Evolutionary conservation across 768 basidiomycete species (phyloP).

Genomic region (Pleurotus citrinopileatus): DNA sequence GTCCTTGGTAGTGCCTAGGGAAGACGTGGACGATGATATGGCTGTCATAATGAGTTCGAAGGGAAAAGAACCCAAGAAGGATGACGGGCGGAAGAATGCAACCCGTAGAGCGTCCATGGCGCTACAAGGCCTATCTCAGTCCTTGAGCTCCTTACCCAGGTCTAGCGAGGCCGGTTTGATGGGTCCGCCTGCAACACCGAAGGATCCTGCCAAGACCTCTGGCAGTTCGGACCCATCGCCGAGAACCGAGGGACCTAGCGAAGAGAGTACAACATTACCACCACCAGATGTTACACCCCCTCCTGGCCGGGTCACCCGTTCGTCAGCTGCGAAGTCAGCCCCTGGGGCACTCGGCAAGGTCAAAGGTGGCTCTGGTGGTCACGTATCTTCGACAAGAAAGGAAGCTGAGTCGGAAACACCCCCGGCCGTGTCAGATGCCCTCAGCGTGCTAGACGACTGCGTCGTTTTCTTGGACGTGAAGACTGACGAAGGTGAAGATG

Average conservation of each 20-base stretch:
- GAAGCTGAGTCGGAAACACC: conserved; percentile 15
- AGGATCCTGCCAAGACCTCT: conserved; percentile 35
- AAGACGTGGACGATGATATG: conserved; percentile 12
- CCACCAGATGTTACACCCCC: neutral
- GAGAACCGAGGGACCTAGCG: neutral
- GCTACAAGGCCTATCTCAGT: conserved; percentile 60
- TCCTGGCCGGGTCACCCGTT: conserved; percentile 30
- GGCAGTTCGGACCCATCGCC: conserved; percentile 34
- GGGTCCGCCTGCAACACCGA: conserved; percentile 50
- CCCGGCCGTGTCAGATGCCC: conserved; percentile 26
- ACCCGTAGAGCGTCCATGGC: conserved; percentile 58
- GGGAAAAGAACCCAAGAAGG: conserved; percentile 25
- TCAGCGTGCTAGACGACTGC: conserved; percentile 69
- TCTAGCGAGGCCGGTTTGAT: conserved; percentile 33
- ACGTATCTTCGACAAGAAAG: conserved; percentile 18
- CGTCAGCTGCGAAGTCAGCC: conserved; percentile 18
- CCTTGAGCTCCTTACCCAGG: conserved; percentile 48
- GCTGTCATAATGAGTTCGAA: conserved; percentile 28
- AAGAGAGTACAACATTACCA: conserved; percentile 8
- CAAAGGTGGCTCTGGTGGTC: conserved; percentile 17
- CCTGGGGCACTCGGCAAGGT: conserved; percentile 10
- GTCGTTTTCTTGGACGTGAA: conserved; percentile 86
- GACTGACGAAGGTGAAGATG: conserved; percentile 81
- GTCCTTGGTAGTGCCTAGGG: conserved; percentile 4
- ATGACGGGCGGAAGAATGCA: conserved; percentile 32